A percentile compares a stretch with the other conserved stretches of the same genome.
phyloP scores from a whole-genome alignment of 768 basidiomycete genomes.

The Paxillus involutus region DNA sequence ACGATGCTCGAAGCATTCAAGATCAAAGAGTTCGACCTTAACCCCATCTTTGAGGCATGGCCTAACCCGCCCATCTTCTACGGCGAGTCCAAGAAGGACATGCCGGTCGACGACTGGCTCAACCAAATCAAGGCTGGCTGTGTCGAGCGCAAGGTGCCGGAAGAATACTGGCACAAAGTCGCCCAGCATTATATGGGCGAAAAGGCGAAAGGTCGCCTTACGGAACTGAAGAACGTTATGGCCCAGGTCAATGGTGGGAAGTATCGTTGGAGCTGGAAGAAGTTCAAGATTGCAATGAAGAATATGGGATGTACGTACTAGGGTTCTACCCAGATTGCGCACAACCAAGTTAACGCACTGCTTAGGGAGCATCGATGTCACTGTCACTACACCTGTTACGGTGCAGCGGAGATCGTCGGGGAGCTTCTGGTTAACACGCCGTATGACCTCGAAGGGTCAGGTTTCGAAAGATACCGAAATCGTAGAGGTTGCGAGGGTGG shows the following conservation, averaged over 20 bases:
- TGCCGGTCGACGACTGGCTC: constrained; percentile 71
- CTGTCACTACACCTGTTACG: constrained; percentile 60
- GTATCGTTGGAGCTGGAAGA: constrained; percentile 84
- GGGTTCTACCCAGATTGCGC: constrained; percentile 2
- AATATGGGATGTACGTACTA: constrained; percentile 75
- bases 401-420: constrained; percentile 50
- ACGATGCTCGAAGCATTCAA: constrained; percentile 75
- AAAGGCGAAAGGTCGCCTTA: constrained; percentile 62
- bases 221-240: constrained; percentile 73
- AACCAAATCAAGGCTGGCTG: constrained; percentile 73
- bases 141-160: constrained; percentile 64
- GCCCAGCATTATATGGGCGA: constrained; percentile 75
- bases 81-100: constrained; percentile 70
- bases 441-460: constrained; percentile 41
- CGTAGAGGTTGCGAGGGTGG: constrained; percentile 30
- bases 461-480: constrained; percentile 32
- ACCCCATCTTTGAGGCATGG: constrained; percentile 67
- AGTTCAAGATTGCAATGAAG: constrained; percentile 72
- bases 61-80: constrained; percentile 62
- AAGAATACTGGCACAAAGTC: constrained; percentile 83
- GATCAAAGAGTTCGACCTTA: constrained; percentile 74
- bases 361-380: constrained; percentile 66
- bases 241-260: constrained; percentile 72
- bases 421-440: constrained; percentile 54
- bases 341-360: not conserved